Percentiles rank a stretch among this genome's conserved stretches.
These are phyloP conservation scores for Venturiaceae sp. DNA, from an alignment of 2,329 filamentous ascomycete species.

Conservation along the genomic window DNA sequence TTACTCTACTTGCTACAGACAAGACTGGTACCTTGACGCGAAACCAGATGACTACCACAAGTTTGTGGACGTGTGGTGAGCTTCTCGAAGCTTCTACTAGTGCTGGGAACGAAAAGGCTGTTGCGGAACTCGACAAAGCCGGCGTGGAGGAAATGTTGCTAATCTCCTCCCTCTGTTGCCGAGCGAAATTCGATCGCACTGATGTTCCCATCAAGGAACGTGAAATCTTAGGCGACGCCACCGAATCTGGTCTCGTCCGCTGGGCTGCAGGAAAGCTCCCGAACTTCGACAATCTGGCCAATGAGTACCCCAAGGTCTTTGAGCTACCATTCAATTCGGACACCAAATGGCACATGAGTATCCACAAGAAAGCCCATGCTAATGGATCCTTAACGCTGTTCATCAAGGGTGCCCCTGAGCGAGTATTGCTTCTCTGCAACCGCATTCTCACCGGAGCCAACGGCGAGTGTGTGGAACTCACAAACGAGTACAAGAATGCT, in stretches of 20 bases:
- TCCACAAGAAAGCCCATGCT: conserved; percentile 45
- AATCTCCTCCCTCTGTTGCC: background rate
- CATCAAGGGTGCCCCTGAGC: conserved; percentile 61
- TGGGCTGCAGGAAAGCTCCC: conserved; percentile 40
- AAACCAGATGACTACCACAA: conserved; percentile 28
- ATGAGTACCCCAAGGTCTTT: conserved; percentile 32
- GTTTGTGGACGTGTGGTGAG: conserved; percentile 37
- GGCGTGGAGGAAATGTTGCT: conserved; percentile 27
- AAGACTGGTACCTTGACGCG: conserved; percentile 31
- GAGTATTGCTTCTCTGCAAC: conserved; percentile 56
- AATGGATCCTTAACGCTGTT: conserved; percentile 34
- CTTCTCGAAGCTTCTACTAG: conserved; percentile 18
- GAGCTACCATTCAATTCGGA: conserved; percentile 68
- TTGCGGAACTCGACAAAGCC: conserved; percentile 23
- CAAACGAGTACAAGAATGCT: conserved; percentile 42
- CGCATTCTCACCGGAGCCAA: conserved; percentile 34
- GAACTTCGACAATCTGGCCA: conserved; percentile 11
- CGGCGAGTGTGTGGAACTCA: conserved; percentile 30
- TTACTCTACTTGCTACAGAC: conserved; percentile 30
- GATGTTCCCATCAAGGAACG: conserved; percentile 30
- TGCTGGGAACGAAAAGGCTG: conserved; percentile 9
- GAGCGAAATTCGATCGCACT: background rate
- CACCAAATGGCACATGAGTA: conserved; percentile 63
- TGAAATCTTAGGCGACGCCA: conserved; percentile 57
- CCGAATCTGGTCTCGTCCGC: conserved; percentile 63